Base-by-base conservation (phyloP, 257 asterid species). In the Ilex aquifolium region DNA sequence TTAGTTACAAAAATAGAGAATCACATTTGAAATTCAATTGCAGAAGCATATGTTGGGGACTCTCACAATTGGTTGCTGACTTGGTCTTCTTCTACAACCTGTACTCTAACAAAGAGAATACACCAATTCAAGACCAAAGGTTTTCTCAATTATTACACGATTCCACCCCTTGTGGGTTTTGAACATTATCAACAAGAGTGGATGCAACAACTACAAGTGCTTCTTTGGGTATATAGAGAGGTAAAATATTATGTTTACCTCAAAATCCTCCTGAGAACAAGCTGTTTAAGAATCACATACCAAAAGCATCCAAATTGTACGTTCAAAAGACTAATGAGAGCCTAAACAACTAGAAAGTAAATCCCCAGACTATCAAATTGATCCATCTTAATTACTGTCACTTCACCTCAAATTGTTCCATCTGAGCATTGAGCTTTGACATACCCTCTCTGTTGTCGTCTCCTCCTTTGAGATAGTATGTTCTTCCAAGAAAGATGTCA, bases 101-200 rank as follows among this genome's bases (percentile, higher is more conserved):
- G n/a, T n/a, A n/a, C n/a, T n/a, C n/a, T n/a, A n/a, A n/a, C 75
- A 77, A 61, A 77, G 66, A 64, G 83, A 77, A 72, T 83, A 77
- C 53, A 48, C 64, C 3, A 65, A 68, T 72, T 74, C 79, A 68
- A 68, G 66, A 55, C 83, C 81, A 67, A 81, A 81, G 29, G 86
- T 83, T 53, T 81, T 81, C 64, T 81, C 85, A 44, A 72, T 62
- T 74, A 77, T 80, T 59, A 80, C 65, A 54, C 85, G 80, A 63
- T 74, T 80, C 85, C 82, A 80, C n/a, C 83, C 85, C 69, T 74
- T 80, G 53, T 61, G 71, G 44, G 76, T n/a, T 77, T 70, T 81
- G 83, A 51, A 74, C 83, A 42, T 54, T 55, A 53, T 81, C 81
- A 67, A 77, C 72, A 61, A 81, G 75, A 13, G 77, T 66, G 9